Percentiles rank a stretch among this genome's conserved stretches.
phyloP scores from a whole-genome alignment of 129 eudicot species.

The Solidago caesia region DNA sequence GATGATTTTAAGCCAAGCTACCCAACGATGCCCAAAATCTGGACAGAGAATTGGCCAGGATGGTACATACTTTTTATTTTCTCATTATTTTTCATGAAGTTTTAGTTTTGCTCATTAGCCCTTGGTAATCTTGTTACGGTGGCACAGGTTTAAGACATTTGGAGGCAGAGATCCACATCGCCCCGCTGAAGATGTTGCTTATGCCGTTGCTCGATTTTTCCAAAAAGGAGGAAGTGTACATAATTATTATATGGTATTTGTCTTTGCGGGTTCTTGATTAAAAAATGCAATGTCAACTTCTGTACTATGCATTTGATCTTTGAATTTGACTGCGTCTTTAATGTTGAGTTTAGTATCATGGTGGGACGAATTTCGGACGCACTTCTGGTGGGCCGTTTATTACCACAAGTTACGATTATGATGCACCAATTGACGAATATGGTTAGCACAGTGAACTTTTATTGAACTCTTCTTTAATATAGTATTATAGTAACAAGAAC shows the following conservation, averaged over 20 bases:
- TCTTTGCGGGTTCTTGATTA: slow-evolving; percentile 6
- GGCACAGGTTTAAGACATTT: slow-evolving; percentile 84
- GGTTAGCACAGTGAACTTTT: slow-evolving; percentile 44
- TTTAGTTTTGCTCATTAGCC: not conserved
- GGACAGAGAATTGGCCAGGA: slow-evolving; percentile 99
- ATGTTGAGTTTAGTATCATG: slow-evolving; percentile 71
- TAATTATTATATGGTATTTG: slow-evolving; percentile 86
- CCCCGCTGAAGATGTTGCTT: slow-evolving; percentile 95
- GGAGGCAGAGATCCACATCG: slow-evolving; percentile 93
- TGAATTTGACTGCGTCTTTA: not conserved
- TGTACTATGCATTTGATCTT: not conserved
- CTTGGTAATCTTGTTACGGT: slow-evolving; percentile 2
- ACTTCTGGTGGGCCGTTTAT: slow-evolving; percentile 98
- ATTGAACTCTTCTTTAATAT: not conserved
- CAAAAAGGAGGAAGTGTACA: slow-evolving; percentile 93
- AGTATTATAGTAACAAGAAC: too few species aligned
- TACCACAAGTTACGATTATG: slow-evolving; percentile 98
- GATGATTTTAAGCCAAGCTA: slow-evolving; percentile 66
- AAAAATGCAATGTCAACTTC: not conserved
- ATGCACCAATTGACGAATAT: slow-evolving; percentile 97
- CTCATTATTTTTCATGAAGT: not conserved
- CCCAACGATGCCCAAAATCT: slow-evolving; percentile 76
- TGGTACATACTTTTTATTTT: slow-evolving; percentile 44
- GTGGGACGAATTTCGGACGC: slow-evolving; percentile 98
- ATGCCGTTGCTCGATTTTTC: slow-evolving; percentile 88